Base-by-base conservation (phyloP, 2,329 filamentous ascomycete species). In the Colletotrichum tofieldiae region DNA sequence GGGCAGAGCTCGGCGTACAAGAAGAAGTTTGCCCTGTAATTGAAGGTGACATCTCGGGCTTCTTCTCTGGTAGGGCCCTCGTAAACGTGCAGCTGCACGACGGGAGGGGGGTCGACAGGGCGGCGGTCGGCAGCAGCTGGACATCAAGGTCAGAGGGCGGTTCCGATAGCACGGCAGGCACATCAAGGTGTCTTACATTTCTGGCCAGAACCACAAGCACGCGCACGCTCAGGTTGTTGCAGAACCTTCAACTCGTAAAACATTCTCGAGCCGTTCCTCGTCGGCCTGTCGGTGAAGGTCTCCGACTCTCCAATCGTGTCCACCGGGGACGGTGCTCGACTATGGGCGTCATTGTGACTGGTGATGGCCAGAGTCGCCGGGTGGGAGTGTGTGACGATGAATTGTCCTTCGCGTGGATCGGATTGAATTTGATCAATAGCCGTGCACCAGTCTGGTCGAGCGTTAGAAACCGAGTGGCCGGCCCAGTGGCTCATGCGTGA, bases 1-100 rank as follows among this genome's bases (percentile, higher is more conserved):
- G 94, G 92, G 79, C 98, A 95, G 71, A 99, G 88, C 7, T 95
- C 98, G 63, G 95, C 94, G 78, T 94, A 98, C 51, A 98, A 91
- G 84, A 99, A 98, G 89, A 98, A 98, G 83, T 97, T 98, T 79
- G 95, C 95, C 79, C 97, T 96, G 86, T 98, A 97, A 71, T 91
- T 89, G 78, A 97, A 97, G 2, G 96, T 98, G 78, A 95, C 90
- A 73, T 95, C 93, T 79, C 88, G 87, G 67, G 89, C 88, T 63
- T 86, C 83, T 60, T 89, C 87, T 32, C 91, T 86, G 35, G 91
- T 85, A 43, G 86, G 83, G 45, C 92, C 93, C 79, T 98, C 93
- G 77, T 91, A 94, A 75, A 98, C 93, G 75, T 92, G 93, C 73
- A 99, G 87, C 83, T 97, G 94, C 49, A 98, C 94, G 67, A 99